Evolutionary conservation across 805 yeast species (phyloP).

Genomic region (Candida dajiaensis): DNA sequence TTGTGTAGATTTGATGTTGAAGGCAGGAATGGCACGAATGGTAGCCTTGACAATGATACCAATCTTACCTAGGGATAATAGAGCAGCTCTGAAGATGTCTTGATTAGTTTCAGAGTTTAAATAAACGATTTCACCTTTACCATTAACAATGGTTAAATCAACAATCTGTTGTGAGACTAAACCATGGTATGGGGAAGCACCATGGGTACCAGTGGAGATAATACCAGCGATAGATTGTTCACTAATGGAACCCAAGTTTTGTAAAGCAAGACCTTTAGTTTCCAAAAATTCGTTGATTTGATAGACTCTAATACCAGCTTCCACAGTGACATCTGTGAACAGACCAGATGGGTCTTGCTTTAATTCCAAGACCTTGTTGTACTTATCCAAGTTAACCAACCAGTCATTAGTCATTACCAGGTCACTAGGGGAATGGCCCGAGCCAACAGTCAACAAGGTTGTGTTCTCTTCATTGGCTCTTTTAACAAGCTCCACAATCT

Average conservation of each 20-base stretch:
- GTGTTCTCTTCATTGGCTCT: constrained; percentile 54
- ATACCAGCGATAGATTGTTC: constrained; percentile 96
- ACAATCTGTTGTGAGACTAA: constrained; percentile 85
- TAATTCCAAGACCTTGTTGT: constrained; percentile 48
- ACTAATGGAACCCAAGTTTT: constrained; percentile 87
- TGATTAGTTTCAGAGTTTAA: constrained; percentile 49
- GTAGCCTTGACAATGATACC: constrained; percentile 88
- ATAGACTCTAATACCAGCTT: constrained; percentile 81
- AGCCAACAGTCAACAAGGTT: constrained; percentile 80
- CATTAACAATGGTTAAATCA: constrained; percentile 65
- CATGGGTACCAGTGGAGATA: constrained; percentile 95
- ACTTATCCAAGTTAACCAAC: constrained; percentile 80
- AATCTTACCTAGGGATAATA: constrained; percentile 82
- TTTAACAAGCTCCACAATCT: constrained; percentile 59
- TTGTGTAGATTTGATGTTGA: constrained; percentile 73
- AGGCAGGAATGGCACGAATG: constrained; percentile 75
- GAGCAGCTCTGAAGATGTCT: constrained; percentile 73
- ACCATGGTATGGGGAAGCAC: constrained; percentile 91
- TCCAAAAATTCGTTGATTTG: constrained; percentile 67
- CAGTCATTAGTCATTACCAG: constrained; percentile 84
- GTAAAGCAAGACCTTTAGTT: constrained; percentile 66
- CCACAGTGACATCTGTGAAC: constrained; percentile 88
- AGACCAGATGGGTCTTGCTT: constrained; percentile 48
- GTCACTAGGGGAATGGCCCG: constrained; percentile 94
- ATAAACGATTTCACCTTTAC: constrained; percentile 61